Evolutionary conservation across 306 rosid species (phyloP).

Genomic region (Cyclanthera cordifolia): DNA sequence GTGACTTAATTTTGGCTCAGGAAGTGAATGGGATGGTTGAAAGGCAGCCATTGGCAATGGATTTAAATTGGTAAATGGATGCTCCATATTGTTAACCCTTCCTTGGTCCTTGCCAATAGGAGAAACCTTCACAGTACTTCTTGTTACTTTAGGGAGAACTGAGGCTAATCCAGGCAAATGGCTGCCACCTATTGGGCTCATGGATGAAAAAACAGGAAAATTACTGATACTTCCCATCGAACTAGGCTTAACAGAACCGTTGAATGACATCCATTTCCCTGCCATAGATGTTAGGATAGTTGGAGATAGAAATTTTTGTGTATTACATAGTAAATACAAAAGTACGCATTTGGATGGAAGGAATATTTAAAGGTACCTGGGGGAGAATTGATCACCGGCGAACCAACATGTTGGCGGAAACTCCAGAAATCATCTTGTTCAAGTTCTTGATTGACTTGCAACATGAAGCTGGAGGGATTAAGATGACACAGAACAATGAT

Average conservation of each 20-base stretch:
- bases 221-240: constrained; percentile 45
- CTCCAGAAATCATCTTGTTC: constrained; percentile 69
- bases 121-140: constrained; percentile 56
- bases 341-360: not conserved
- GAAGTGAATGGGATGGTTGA: constrained; percentile 56
- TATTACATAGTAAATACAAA: not conserved
- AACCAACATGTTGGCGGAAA: constrained; percentile 64
- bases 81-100: constrained; percentile 38
- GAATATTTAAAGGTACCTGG: constrained; percentile 15
- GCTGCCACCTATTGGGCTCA: constrained; percentile 52
- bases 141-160: constrained; percentile 52
- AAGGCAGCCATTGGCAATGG: constrained; percentile 36
- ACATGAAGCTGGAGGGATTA: constrained; percentile 52
- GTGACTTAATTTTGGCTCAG: constrained; percentile 45
- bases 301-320: not conserved
- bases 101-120: constrained; percentile 90
- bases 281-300: constrained; percentile 11
- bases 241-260: constrained; percentile 60
- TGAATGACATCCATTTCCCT: constrained; percentile 70
- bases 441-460: constrained; percentile 73
- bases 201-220: constrained; percentile 52
- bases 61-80: constrained; percentile 30
- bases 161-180: constrained; percentile 74
- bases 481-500: not conserved
- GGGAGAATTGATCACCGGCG: constrained; percentile 70